Percentiles rank a stretch among this genome's conserved stretches.
Conservation (phyloP, 345 rosid species). For the Hirschfeldia incana region DNA sequence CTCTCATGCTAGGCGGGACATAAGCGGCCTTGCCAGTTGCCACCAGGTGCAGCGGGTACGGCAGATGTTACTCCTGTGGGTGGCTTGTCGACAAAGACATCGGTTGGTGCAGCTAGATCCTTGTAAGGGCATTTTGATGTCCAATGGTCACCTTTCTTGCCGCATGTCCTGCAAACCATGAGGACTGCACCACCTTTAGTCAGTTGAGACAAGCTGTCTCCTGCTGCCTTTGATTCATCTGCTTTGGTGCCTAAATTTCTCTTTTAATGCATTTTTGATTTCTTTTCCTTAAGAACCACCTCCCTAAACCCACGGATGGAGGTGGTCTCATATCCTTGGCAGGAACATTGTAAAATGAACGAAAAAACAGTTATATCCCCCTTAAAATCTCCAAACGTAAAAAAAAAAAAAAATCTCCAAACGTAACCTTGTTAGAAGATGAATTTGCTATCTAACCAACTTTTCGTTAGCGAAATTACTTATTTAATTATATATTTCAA, state of each 20-base stretch:
- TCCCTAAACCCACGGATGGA: too few relatives aligned
- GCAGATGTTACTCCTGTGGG: constrained; percentile 48
- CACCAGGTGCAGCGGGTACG: constrained; percentile 44
- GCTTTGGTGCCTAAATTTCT: constrained; percentile 50
- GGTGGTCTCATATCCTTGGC: too few relatives aligned
- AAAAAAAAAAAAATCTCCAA: too few relatives aligned
- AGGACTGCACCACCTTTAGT: constrained; percentile 80
- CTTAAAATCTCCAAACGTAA: too few relatives aligned
- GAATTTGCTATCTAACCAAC: too few relatives aligned
- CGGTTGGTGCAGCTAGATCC: constrained; percentile 70
- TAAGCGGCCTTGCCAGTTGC: constrained; percentile 56
- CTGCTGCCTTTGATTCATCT: constrained; percentile 61
- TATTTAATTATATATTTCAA: too few relatives aligned
- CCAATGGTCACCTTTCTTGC: constrained; percentile 96
- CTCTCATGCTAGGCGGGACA: constrained; percentile 80
- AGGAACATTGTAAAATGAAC: too few relatives aligned
- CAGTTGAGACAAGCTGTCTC: constrained; percentile 65
- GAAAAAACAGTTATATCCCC: too few relatives aligned
- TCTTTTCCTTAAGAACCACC: too few relatives aligned
- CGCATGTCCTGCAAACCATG: constrained; percentile 86
- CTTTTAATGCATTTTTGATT: too few relatives aligned
- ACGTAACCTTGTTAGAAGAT: too few relatives aligned
- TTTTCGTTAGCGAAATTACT: too few relatives aligned
- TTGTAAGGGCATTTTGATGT: constrained; percentile 84
- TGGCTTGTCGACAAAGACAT: constrained; percentile 65